phyloP scores from a whole-genome alignment of 1,284 basidiomycete species.

The Sanghuangporus weigelae region DNA sequence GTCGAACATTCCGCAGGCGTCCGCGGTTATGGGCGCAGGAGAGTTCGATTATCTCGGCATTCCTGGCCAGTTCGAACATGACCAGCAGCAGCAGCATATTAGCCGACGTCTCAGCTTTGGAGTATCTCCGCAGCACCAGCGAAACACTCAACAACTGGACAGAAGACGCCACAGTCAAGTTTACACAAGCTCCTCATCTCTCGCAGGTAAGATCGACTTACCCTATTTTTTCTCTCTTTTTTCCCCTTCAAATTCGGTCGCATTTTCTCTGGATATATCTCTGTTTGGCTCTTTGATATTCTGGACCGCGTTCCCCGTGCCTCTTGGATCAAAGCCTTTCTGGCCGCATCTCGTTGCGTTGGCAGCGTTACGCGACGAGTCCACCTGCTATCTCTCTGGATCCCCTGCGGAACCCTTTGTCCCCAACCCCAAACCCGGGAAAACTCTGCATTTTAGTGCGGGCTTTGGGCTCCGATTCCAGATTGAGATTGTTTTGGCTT shows the following conservation, averaged over 20 bases:
- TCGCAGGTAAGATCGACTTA: not conserved
- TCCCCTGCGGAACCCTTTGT: not conserved
- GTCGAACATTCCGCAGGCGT: slow-evolving; percentile 9
- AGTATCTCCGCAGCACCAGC: not conserved
- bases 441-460: not conserved
- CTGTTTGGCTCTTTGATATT: not conserved
- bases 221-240: not conserved
- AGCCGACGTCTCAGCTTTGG: not conserved
- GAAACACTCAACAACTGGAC: not conserved
- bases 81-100: not conserved
- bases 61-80: not conserved
- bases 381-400: not conserved
- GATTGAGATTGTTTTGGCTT: not conserved
- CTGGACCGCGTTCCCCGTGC: not conserved
- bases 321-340: not conserved
- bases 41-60: not conserved
- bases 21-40: slow-evolving; percentile 13
- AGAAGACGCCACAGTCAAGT: not conserved
- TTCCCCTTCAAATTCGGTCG: not conserved
- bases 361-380: not conserved
- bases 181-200: not conserved
- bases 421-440: not conserved
- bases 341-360: not conserved
- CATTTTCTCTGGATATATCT: not conserved
- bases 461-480: not conserved